Percentiles rank a stretch among this genome's conserved stretches.
Conservation (phyloP, 2,329 filamentous ascomycete genomes). For the Metarhizium brunneum region DNA sequence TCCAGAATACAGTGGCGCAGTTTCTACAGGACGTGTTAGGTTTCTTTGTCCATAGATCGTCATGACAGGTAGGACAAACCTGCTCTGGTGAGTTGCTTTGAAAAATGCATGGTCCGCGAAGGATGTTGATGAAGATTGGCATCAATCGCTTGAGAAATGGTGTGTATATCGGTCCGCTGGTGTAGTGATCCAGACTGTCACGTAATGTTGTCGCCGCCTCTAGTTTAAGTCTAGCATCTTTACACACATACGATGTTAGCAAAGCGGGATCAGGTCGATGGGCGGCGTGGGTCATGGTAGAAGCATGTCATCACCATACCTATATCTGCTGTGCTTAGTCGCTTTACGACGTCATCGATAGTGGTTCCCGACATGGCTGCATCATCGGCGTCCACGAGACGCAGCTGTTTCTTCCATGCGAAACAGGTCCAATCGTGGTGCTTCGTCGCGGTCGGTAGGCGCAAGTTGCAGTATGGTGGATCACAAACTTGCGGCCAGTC, state of each 20-base stretch:
- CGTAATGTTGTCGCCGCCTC: constrained; percentile 79
- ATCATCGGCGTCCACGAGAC: constrained; percentile 32
- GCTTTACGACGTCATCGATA: constrained; percentile 55
- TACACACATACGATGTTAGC: neutral
- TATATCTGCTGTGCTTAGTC: constrained; percentile 45
- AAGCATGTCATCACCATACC: constrained; percentile 29
- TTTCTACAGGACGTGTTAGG: constrained; percentile 45
- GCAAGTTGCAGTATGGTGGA: constrained; percentile 7
- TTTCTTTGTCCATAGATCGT: neutral
- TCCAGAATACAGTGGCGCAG: constrained; percentile 89
- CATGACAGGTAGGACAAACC: constrained; percentile 36
- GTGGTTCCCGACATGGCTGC: constrained; percentile 51
- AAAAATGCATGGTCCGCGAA: constrained; percentile 82
- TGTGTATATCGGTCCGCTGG: constrained; percentile 64
- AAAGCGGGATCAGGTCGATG: neutral
- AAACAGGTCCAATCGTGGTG: constrained; percentile 13
- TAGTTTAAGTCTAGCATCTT: constrained; percentile 74
- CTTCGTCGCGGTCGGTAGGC: constrained; percentile 7
- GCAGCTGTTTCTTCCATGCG: constrained; percentile 26
- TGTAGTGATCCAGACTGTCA: constrained; percentile 86
- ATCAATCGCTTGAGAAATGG: constrained; percentile 80
- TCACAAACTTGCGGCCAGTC: constrained; percentile 12
- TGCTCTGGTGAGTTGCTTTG: constrained; percentile 86
- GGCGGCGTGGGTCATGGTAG: neutral
- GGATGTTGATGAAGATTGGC: constrained; percentile 77